Evolutionary conservation across 192 early-diverging fungal species (phyloP), one percentile per base, ranked within the genome.

Genomic region (Rhizoclosmatium sp.): DNA sequence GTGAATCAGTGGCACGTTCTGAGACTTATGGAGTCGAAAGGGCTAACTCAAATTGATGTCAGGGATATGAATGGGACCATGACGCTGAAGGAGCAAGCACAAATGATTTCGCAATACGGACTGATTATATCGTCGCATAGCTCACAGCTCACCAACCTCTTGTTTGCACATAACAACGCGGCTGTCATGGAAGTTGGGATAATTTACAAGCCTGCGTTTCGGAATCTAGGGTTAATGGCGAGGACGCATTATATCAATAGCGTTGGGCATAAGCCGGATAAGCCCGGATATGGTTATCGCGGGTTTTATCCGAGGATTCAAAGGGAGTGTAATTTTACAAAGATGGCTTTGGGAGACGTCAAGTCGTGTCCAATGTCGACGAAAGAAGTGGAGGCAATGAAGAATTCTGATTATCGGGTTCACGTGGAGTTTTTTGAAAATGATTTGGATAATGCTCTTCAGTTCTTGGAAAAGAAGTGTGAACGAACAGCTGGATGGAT

Each of bases 351-450:
- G 49, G 69, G 69, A 41, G 56, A 71, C 39, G 49, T 71, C 14
- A 58, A 21, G 4, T 10, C 47, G 0, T 71, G 69, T 71, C 69
- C 49, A 14, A 51, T 71, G 69, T 56, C 69, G 23, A 31, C n/a
- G 10, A 71, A 71, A 46, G 69, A 71, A 71, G 40, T 71, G 16
- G 69, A 71, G 40, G 69, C 69, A 46, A 71, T 71, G 69, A 71
- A 71, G 49, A 71, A 71, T 59, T 71, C 69, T 7, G 69, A 71
- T 71, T 71, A 71, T 58, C 19, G 69, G 10, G 69, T 71, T 48
- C 69, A 59, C n/a, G 1, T 71, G 49, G 69, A 71, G 7, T 54
- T 7, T 19, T 71, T 71, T 59, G 69, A 71, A 31, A 48, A 56
- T 0, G 69, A 71, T 58, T 39, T 71, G n/a, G 69, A 71, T 23